These are phyloP conservation scores for Phytopythium mirpurense DNA, from an alignment of 352 stramenopile genomes.

Conservation along the genomic window DNA sequence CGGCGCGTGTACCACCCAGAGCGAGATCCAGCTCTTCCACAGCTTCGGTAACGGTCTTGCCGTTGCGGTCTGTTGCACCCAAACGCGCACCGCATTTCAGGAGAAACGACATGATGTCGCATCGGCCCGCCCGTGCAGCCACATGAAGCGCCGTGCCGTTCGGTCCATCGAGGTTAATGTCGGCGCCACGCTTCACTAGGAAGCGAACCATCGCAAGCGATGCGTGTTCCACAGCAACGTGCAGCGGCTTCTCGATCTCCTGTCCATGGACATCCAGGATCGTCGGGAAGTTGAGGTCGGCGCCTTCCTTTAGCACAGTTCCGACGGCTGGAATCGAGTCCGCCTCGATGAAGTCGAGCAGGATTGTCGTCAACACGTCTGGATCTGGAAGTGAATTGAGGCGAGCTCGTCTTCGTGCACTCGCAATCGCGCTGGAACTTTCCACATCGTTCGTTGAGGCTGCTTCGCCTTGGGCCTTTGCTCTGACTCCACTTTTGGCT, in stretches of 20 bases:
- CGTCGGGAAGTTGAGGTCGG: conserved; percentile 56
- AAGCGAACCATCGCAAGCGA: conserved; percentile 75
- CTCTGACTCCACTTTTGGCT: not conserved
- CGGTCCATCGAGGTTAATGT: conserved; percentile 50
- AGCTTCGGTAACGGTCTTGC: conserved; percentile 44
- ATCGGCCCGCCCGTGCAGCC: conserved; percentile 50
- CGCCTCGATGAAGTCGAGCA: conserved; percentile 69
- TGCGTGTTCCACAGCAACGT: conserved; percentile 49
- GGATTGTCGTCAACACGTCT: conserved; percentile 48
- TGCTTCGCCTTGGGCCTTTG: not conserved
- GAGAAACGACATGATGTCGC: conserved; percentile 69
- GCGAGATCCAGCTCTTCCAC: conserved; percentile 17
- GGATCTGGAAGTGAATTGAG: conserved; percentile 55
- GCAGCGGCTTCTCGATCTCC: conserved; percentile 64
- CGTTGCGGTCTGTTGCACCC: conserved; percentile 38
- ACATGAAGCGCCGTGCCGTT: conserved; percentile 64
- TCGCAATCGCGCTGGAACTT: not conserved
- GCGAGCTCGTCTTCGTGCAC: conserved; percentile 21
- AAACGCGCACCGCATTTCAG: conserved; percentile 70
- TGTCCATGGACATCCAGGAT: conserved; percentile 37
- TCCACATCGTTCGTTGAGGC: not conserved
- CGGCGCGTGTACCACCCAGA: not conserved
- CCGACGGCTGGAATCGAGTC: conserved; percentile 72
- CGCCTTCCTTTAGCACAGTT: conserved; percentile 68
- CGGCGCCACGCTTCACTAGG: conserved; percentile 68